Percentiles rank a stretch among this genome's conserved stretches.
Conservation (phyloP, 1,139 yeast genomes). For the Sugiyamaella castrensis region DNA sequence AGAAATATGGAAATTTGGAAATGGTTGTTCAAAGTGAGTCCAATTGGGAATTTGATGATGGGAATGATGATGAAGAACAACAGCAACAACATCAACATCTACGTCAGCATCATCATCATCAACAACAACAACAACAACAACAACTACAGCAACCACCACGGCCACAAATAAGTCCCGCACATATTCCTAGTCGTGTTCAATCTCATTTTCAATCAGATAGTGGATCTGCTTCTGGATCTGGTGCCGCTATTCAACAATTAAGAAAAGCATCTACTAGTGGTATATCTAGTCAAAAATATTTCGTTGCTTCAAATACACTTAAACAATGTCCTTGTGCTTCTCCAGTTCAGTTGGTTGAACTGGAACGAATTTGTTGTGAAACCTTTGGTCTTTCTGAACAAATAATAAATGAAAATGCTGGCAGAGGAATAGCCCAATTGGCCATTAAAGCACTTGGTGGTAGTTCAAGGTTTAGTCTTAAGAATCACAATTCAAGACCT, state of each 20-base stretch:
- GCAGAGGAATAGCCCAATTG: constrained; percentile 60
- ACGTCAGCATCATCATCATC: too few relatives aligned
- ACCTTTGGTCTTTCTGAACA: constrained; percentile 52
- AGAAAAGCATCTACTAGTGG: constrained; percentile 11
- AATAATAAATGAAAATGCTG: constrained; percentile 56
- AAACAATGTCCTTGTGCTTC: constrained; percentile 56
- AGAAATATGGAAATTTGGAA: constrained; percentile 64
- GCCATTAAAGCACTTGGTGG: constrained; percentile 70
- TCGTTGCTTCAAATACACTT: constrained; percentile 20
- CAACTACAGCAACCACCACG: too few relatives aligned
- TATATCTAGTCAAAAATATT: constrained; percentile 6
- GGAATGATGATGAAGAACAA: constrained; percentile 5
- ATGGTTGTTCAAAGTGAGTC: constrained; percentile 57
- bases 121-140: too few relatives aligned
- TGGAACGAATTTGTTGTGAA: constrained; percentile 55
- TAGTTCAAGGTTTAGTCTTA: constrained; percentile 52
- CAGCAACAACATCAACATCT: background rate
- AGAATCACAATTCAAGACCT: constrained; percentile 77
- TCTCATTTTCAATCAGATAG: background rate
- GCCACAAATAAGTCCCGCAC: too few relatives aligned
- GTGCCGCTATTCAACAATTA: constrained; percentile 13
- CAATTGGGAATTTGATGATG: constrained; percentile 10
- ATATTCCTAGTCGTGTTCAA: background rate
- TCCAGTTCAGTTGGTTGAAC: constrained; percentile 78
- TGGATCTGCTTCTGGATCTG: background rate